Percentiles rank a stretch among this genome's conserved stretches.
These are phyloP conservation scores for Amylostereum areolatum DNA, from an alignment of 1,284 basidiomycete genomes.

Conservation along the genomic window DNA sequence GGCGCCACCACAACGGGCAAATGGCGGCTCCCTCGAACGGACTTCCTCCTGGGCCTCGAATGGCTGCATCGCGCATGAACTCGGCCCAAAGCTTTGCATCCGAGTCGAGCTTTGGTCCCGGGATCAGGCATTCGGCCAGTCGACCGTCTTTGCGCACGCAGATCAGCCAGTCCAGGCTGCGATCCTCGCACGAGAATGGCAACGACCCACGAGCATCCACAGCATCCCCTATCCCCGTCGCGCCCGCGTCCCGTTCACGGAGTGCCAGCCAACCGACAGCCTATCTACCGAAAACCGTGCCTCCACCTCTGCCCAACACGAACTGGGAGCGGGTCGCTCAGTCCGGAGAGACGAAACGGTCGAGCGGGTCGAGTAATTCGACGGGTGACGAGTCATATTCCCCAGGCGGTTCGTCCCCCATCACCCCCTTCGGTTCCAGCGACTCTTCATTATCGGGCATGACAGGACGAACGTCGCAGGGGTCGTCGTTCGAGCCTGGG, in stretches of 20 bases:
- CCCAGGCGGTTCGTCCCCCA: constrained; percentile 72
- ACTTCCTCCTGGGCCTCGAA: constrained; percentile 20
- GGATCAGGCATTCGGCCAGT: constrained; percentile 23
- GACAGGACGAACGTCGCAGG: constrained; percentile 41
- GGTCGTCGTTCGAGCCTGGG: constrained; percentile 29
- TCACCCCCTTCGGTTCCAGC: constrained; percentile 81
- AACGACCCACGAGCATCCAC: constrained; percentile 2
- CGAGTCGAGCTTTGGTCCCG: constrained; percentile 46
- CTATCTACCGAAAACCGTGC: constrained; percentile 50
- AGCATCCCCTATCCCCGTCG: neutral
- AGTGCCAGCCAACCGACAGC: constrained; percentile 72
- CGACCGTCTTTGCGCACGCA: constrained; percentile 60
- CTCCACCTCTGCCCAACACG: constrained; percentile 48
- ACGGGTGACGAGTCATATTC: constrained; percentile 76
- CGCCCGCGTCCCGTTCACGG: constrained; percentile 42
- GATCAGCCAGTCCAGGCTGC: constrained; percentile 63
- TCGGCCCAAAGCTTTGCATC: constrained; percentile 43
- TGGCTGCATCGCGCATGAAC: constrained; percentile 41
- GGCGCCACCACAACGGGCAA: constrained; percentile 41
- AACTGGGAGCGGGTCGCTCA: constrained; percentile 50
- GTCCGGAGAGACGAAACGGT: constrained; percentile 56
- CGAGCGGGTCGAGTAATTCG: constrained; percentile 75
- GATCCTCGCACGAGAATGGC: constrained; percentile 41
- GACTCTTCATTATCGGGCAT: constrained; percentile 64
- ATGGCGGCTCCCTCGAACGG: constrained; percentile 14